Base-by-base conservation (phyloP, 106 monocot species). In the Allium fistulosum region DNA sequence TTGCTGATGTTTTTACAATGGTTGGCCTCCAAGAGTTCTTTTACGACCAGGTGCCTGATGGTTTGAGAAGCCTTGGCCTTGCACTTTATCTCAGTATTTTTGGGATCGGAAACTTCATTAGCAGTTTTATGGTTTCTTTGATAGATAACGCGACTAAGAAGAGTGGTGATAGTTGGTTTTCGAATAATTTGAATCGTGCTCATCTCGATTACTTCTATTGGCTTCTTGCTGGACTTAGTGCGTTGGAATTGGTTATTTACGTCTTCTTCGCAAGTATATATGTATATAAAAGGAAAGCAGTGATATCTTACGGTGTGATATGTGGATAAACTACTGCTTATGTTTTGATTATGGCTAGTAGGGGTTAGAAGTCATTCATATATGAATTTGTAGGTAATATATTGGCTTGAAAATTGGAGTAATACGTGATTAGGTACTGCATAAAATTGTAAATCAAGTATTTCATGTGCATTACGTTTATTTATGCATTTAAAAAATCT, bases 201-300 rank as follows among this genome's bases (percentile, higher is more conserved):
- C 84, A 80, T 74, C 80, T 85, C 12, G 84, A 85, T 71, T 85
- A 85, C 71, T 85, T 81, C 68, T 85, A 85, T 17, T 85, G 77
- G 80, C 66, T 85, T 37, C 84, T 85, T 22, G 84, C 80, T 15
- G 84, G 74, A 8, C 84, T 81, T 51, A 72, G 68, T 59, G 27
- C 48, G 9, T 7, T 75, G 8, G 84, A 68, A 46, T 49, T 85
- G 16, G 57, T 71, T 27, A 7, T 78, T 3, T 78, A 71, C 63
- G 1, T 85, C 11, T 58, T 59, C 49, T 74, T 81, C 55, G 65
- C 84, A 1, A 61, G 62, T n/a, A 51, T 17, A 64, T 85, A 85
- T 58, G 70, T 62, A 16, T 75, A 81, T 22, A 85, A 64, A 68
- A 77, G 71, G 48, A 71, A 64, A 68, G 46, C 62, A 8, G 46